Base-by-base conservation (phyloP, 257 asterid genomes). In the Scutellaria barbata region DNA sequence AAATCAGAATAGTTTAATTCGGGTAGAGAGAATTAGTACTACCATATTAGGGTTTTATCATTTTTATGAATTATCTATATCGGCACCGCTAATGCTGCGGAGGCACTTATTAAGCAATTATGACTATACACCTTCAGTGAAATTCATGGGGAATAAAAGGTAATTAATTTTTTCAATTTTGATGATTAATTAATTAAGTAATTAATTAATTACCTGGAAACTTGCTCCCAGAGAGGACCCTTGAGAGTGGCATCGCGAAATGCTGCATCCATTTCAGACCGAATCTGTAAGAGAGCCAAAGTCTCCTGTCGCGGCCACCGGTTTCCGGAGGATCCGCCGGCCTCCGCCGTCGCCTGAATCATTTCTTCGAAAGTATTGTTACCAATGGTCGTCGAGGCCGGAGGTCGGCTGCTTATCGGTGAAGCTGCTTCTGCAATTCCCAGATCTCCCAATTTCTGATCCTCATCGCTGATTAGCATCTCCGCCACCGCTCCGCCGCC, bases 291-390 rank as follows among this genome's bases (percentile, higher is more conserved):
- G 35, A 81, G 71, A 3, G 83, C 83, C 79, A 81, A 66, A 0
- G 85, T 81, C 74, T 81, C 85, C 65, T 81, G 83, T 30, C 83
- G 66, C 17, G 85, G 85, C 85, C 85, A 81, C 72, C 83, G 69
- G 63, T 74, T 81, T 12, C 81, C 80, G 13, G 81, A 59, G 22
- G 75, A 45, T 12, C 74, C 77, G 4, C 85, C 76, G 2, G 46
- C 77, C 8, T 18, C 81, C 73, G 70, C 75, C 65, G 74, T 45
- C 43, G 66, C 77, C 9, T 66, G 52, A 30, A 74, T 66, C 66
- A 76, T 52, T 11, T 80, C 84, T 1, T 80, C 84, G 4, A 80
- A 72, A 80, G 72, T 76, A 18, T 43, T 40, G 65, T 45, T 73
- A 6, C 51, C 46, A 41, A 35, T n/a, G 8, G 58, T 13, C 16